A percentile compares a stretch with the other conserved stretches of the same genome.
Conservation (phyloP, 305 asterid genomes). For the Salvia sclarea region DNA sequence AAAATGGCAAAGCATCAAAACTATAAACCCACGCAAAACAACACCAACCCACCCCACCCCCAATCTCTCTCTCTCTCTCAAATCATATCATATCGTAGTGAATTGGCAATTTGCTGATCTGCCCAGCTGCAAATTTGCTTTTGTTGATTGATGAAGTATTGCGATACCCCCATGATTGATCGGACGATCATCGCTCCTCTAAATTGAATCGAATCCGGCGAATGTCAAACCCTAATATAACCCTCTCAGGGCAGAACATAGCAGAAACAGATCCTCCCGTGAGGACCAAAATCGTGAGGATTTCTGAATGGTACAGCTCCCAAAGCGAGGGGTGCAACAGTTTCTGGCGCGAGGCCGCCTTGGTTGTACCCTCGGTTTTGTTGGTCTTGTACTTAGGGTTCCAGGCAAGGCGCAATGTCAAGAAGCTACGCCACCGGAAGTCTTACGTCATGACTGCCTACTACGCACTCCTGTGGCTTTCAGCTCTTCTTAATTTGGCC, state of each 20-base stretch:
- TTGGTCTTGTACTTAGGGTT: constrained; percentile 77
- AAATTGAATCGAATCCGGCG: constrained; percentile 30
- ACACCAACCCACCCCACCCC: not conserved
- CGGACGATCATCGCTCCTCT: constrained; percentile 6
- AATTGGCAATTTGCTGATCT: constrained; percentile 20
- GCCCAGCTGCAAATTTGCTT: constrained; percentile 12
- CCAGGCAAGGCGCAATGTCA: constrained; percentile 68
- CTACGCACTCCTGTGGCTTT: constrained; percentile 72
- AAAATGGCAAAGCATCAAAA: not conserved
- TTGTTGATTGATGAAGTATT: constrained; percentile 15
- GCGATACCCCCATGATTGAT: constrained; percentile 7
- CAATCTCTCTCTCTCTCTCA: not conserved
- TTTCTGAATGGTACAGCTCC: constrained; percentile 45
- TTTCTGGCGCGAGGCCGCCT: constrained; percentile 73
- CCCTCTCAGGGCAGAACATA: constrained; percentile 35
- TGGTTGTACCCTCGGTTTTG: constrained; percentile 69
- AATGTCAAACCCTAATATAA: constrained; percentile 52
- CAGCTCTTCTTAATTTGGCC: constrained; percentile 70
- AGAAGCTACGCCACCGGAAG: constrained; percentile 70
- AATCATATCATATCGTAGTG: constrained; percentile 7
- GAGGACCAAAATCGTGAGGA: constrained; percentile 27
- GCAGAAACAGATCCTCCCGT: constrained; percentile 41
- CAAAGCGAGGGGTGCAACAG: constrained; percentile 52
- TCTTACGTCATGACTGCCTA: constrained; percentile 79
- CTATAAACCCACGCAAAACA: constrained; percentile 24